Base-by-base conservation (phyloP, 768 basidiomycete genomes). In the Kondoa malvinella region DNA sequence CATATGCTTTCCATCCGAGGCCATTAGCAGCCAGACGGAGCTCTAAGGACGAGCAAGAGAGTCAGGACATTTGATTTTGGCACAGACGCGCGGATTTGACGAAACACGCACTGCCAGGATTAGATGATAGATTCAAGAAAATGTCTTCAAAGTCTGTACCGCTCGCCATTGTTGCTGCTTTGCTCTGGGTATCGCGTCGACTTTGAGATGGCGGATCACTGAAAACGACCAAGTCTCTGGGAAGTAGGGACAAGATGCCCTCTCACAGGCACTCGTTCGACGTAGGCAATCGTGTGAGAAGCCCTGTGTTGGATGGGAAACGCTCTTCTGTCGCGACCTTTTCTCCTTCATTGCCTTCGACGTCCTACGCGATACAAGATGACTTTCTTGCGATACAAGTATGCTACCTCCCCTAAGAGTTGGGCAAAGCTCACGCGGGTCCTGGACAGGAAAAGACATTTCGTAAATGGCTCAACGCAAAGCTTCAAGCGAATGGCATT, bases 11-110 rank as follows among this genome's bases (percentile, higher is more conserved):
- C 95, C 95, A 97, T 3, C 90, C 95, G 80, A 97, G 86, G 58
- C 95, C 95, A 72, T 86, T 88, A 60, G 81, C 75, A 14, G 91
- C 92, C 72, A 99, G 81, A 71, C 95, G 90, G 70, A 97, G 76
- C 65, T 78, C 73, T 71, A n/a, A n/a, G n/a, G n/a, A n/a, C n/a
- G n/a, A n/a, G n/a, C n/a, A n/a, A n/a, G n/a, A n/a, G n/a, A n/a
- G n/a, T n/a, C n/a, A n/a, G n/a, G n/a, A n/a, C n/a, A n/a, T n/a
- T n/a, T n/a, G n/a, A n/a, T n/a, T n/a, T n/a, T n/a, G n/a, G n/a
- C n/a, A n/a, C n/a, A n/a, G n/a, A n/a, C n/a, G n/a, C n/a, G n/a
- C n/a, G n/a, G n/a, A n/a, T n/a, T n/a, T n/a, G n/a, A n/a, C n/a
- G n/a, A n/a, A n/a, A n/a, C n/a, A 76, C 77, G 50, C 50, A 95